Conservation (phyloP, 768 basidiomycete genomes). For the Tulasnella sp. region DNA sequence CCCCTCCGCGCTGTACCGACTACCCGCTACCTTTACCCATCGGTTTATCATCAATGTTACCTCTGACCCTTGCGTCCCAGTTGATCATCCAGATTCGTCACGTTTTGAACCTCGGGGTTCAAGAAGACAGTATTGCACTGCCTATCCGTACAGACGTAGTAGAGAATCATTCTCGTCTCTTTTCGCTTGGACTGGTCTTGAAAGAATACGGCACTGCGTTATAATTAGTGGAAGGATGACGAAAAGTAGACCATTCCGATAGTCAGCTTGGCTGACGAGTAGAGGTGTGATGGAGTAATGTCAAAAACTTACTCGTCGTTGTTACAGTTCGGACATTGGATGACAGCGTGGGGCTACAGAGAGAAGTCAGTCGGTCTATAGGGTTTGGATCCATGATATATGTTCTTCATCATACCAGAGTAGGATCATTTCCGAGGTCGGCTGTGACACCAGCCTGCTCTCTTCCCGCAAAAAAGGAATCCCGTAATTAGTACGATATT, state of each 20-base stretch:
- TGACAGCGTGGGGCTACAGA: conserved; percentile 70
- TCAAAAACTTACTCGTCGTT: conserved; percentile 60
- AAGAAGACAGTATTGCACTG: conserved; percentile 60
- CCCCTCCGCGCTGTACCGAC: too few species aligned
- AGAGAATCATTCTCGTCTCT: conserved; percentile 89
- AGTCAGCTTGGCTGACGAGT: too few species aligned
- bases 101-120: conserved; percentile 48
- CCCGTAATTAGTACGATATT: too few species aligned
- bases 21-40: too few species aligned
- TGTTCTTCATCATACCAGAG: conserved; percentile 42
- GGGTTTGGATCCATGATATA: neutral
- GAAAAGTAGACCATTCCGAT: neutral
- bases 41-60: too few species aligned
- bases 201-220: conserved; percentile 76
- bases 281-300: too few species aligned
- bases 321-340: conserved; percentile 71
- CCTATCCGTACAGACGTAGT: conserved; percentile 70
- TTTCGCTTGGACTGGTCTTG: conserved; percentile 97
- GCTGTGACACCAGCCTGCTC: conserved; percentile 89
- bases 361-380: too few species aligned
- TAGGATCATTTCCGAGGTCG: conserved; percentile 81
- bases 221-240: conserved; percentile 14
- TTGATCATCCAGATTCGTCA: conserved; percentile 3
- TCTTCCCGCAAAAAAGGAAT: conserved; percentile 33
- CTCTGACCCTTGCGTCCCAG: too few species aligned